A percentile compares a stretch with the other conserved stretches of the same genome.
phyloP scores from a whole-genome alignment of 768 basidiomycete species.

The Strobilomyces confusus region DNA sequence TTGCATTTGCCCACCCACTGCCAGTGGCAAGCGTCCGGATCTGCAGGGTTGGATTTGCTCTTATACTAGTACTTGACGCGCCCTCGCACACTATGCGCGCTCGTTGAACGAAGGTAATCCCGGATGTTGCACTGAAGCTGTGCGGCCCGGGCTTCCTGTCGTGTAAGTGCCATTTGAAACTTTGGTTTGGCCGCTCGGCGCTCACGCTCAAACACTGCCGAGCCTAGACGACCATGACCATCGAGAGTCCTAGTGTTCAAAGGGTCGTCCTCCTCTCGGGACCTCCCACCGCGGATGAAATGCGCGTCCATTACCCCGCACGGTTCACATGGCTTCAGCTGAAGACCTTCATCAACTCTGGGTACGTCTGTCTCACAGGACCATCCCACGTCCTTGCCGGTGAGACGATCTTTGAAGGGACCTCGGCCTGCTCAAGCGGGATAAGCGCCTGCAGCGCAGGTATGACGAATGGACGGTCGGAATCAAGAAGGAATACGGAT shows the following conservation, averaged over 20 bases:
- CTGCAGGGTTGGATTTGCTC: background rate
- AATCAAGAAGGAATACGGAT: slow-evolving; percentile 59
- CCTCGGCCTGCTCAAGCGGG: slow-evolving; percentile 74
- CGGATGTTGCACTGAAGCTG: no score
- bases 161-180: background rate
- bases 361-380: slow-evolving; percentile 39
- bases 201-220: background rate
- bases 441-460: slow-evolving; percentile 61
- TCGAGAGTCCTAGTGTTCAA: slow-evolving; percentile 7
- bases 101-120: background rate
- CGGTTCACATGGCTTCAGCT: slow-evolving; percentile 75
- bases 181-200: no score
- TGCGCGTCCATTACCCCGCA: slow-evolving; percentile 64
- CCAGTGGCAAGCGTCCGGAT: no score
- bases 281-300: slow-evolving; percentile 64
- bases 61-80: background rate
- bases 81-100: no score
- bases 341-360: slow-evolving; percentile 75
- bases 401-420: slow-evolving; percentile 45
- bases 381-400: background rate
- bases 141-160: background rate
- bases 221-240: slow-evolving; percentile 13
- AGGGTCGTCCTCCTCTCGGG: slow-evolving; percentile 48
- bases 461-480: slow-evolving; percentile 58
- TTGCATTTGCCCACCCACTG: no score